These are phyloP conservation scores for Colletotrichum viniferum DNA, from an alignment of 2,329 filamentous ascomycete genomes.

Conservation along the genomic window DNA sequence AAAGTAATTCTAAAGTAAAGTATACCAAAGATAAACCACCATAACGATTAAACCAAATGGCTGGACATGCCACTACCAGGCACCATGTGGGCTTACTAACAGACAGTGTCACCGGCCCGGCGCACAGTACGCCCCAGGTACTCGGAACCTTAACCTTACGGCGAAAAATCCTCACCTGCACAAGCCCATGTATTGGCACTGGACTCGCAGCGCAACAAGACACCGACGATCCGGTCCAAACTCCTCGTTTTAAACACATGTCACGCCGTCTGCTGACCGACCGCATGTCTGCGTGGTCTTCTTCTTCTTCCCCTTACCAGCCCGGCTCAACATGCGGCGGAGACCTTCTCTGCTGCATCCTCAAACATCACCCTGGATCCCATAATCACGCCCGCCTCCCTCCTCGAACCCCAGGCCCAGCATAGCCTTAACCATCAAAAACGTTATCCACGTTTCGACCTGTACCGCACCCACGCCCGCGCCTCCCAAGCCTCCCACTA, in stretches of 20 bases:
- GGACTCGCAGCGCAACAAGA: constrained; percentile 23
- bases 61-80: not conserved
- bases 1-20: not conserved
- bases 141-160: constrained; percentile 2
- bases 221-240: constrained; percentile 23
- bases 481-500: constrained; percentile 23
- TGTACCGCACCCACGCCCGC: constrained; percentile 23
- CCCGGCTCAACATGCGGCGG: constrained; percentile 58
- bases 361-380: constrained; percentile 61
- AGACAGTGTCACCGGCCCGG: not conserved
- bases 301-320: constrained; percentile 13
- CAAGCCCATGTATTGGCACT: not conserved
- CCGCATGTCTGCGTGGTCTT: constrained; percentile 22
- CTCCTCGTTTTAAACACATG: constrained; percentile 16
- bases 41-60: not conserved
- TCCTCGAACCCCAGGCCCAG: constrained; percentile 35
- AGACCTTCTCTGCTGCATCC: constrained; percentile 60
- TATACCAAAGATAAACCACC: not conserved
- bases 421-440: constrained; percentile 23
- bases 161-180: constrained; percentile 18
- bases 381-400: constrained; percentile 45
- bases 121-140: not conserved
- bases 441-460: constrained; percentile 23
- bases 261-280: constrained; percentile 21
- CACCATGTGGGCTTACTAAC: not conserved